These are phyloP conservation scores for Albifimbria verrucaria DNA, from an alignment of 2,329 filamentous ascomycete species.

Conservation along the genomic window DNA sequence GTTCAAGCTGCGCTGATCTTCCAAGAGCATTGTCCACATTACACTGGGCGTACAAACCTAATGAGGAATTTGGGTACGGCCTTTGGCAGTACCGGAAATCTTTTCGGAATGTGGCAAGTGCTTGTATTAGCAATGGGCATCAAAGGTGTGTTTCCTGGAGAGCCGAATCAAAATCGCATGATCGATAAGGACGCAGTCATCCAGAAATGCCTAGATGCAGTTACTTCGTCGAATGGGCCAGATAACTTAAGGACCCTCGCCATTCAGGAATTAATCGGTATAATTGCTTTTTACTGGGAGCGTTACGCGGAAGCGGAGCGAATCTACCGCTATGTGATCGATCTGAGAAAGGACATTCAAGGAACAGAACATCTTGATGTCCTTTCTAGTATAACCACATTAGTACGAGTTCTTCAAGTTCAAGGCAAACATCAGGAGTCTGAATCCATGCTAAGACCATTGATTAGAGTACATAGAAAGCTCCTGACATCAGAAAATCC, in stretches of 20 bases:
- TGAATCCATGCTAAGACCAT: conserved; percentile 9
- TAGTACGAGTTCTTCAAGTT: conserved; percentile 4
- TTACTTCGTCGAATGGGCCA: not conserved
- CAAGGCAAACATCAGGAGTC: conserved; percentile 14
- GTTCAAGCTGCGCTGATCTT: conserved; percentile 6
- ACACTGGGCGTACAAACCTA: not conserved
- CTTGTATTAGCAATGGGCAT: too few species aligned
- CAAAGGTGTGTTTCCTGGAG: too few species aligned
- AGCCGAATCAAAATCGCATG: too few species aligned
- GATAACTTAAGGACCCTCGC: not conserved
- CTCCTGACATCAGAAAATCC: conserved; percentile 12
- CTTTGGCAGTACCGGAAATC: not conserved
- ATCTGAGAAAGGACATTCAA: not conserved
- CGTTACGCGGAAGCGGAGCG: conserved; percentile 1
- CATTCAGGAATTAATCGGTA: too few species aligned
- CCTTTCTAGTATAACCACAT: conserved; percentile 10
- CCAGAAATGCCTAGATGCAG: too few species aligned
- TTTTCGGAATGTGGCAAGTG: not conserved
- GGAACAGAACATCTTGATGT: not conserved
- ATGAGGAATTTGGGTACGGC: not conserved
- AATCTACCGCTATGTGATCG: not conserved
- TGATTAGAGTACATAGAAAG: conserved; percentile 8
- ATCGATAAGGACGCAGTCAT: too few species aligned
- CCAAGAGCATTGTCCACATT: not conserved
- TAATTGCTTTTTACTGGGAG: too few species aligned